Base-by-base conservation (phyloP, 2,329 filamentous ascomycete species). In the Sclerotinia glacialis region DNA sequence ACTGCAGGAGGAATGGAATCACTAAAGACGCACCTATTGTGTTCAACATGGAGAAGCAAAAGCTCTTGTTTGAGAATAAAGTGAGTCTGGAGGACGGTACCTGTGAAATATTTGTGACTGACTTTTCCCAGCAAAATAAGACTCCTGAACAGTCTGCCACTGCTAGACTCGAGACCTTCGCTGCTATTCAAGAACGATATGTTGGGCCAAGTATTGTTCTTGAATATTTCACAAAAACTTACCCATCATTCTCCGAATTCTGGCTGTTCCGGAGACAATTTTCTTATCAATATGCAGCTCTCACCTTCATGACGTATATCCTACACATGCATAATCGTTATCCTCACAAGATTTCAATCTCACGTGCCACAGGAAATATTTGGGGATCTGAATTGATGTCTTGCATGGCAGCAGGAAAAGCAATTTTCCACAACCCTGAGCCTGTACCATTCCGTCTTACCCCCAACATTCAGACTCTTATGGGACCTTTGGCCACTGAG, bases 201-300 rank as follows among this genome's bases (percentile, higher is more conserved):
- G 93, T 97, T 66, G 91, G 93, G 7, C 88, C 89, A 67, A 92
- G 87, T 3, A 82, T 98, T 68, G 89, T 90, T 28, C 84, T 96
- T 64, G 88, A 96, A 71, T 97, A 94, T 81, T 97, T 97, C 85
- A 91, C 93, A 76, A 83, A 85, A 71, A 91, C 88, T 6, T 98
- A 95, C 79, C 90, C 93, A 40, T 89, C 91, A 70, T 99, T 92
- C 78, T 87, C 91, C 55, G 93, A 97, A 74, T 97, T 98, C 83
- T 99, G 94, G 93, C 86, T 99, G 67, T 99, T 99, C 91, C 91
- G 95, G 67, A 89, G 93, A 67, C 93, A 97, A 71, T 97, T 99
- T 80, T 91, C 92, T 28, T 97, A 98, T 81, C 95, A 99, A 79
- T 89, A 97, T 69, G 94, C 95, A 26, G 88, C 93, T 1, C 85